Percentiles rank a stretch among this genome's conserved stretches.
These are phyloP conservation scores for Syncephalastrum monosporum DNA, from an alignment of 371 early-diverging fungal species.

Conservation along the genomic window DNA sequence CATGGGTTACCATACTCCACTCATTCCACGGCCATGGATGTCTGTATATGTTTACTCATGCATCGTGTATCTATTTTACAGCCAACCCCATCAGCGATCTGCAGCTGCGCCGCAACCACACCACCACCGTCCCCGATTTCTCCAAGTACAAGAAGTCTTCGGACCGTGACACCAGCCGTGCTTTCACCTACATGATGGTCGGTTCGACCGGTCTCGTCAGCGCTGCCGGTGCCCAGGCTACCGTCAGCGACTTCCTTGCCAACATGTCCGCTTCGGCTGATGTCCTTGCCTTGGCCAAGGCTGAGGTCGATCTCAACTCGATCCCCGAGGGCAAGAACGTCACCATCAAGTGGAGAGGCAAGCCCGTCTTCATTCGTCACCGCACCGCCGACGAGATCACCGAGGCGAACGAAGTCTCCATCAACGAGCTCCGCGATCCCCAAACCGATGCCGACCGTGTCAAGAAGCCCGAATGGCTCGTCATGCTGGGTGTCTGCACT, in stretches of 20 bases:
- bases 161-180: conserved; percentile 68
- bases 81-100: conserved; percentile 34
- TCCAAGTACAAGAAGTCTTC: conserved; percentile 64
- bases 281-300: conserved; percentile 96
- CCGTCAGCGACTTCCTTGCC: conserved; percentile 87
- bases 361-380: conserved; percentile 97
- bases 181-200: conserved; percentile 92
- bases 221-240: conserved; percentile 89
- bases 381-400: conserved; percentile 93
- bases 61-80: conserved; percentile 1
- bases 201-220: conserved; percentile 86
- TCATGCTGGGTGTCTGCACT: conserved; percentile 98
- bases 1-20: too few species aligned
- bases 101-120: conserved; percentile 59
- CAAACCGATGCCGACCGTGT: conserved; percentile 91
- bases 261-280: conserved; percentile 96
- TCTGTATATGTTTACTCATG: not conserved
- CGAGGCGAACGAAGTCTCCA: conserved; percentile 84
- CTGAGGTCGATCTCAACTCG: conserved; percentile 87
- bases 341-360: conserved; percentile 98
- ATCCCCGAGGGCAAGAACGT: conserved; percentile 98
- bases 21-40: too few species aligned
- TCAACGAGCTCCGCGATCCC: conserved; percentile 86
- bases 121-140: conserved; percentile 67
- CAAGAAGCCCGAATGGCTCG: conserved; percentile 94